Base-by-base conservation (phyloP, 2,329 filamentous ascomycete genomes). In the Alternaria sp. region DNA sequence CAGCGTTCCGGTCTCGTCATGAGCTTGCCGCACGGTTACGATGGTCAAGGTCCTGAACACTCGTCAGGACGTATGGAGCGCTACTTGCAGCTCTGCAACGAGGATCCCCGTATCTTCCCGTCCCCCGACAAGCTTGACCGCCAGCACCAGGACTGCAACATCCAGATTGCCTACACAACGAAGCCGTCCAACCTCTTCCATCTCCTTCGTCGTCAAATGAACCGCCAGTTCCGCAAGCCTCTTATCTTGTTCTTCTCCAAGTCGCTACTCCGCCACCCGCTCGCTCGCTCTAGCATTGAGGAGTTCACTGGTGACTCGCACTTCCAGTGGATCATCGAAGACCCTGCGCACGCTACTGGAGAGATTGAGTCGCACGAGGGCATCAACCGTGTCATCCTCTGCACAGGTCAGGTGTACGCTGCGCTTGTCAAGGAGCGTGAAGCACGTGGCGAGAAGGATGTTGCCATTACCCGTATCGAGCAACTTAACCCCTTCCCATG, bases 131-230 rank as follows among this genome's bases (percentile, higher is more conserved):
- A 95, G 85, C 88, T 98, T 62, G 90, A 96, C 56, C 93, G 95
- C 71, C 95, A 98, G 82, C 95, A 99, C 84, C 95, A 99, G 84
- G 95, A 99, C 83, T 97, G 93, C 86, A 99, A 99, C 84, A 96
- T 99, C 89, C 95, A 99, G 84, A 91, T 99, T 78, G 93, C 90
- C 57, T 97, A 95, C 85, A 94, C 96, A 88, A 99, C 95, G n/a
- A 92, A 91, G 47, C 95, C 95, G 28, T 87, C 94, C 67, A 99
- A 99, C 82, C 81, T 96, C 78, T 99, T 99, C 90, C 95, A 99
- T 82, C 89, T 95, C 69, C 87, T 99, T 66, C 91, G 95, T 79
- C 89, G 95, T 81, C 95, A 99, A 84, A 97, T 99, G 89, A 94
- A 98, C 86, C 89, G 95, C 75, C 94, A 99, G 79, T 99, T 99